Conservation (phyloP, 1,284 basidiomycete genomes). For the Cronartium quercuum region DNA sequence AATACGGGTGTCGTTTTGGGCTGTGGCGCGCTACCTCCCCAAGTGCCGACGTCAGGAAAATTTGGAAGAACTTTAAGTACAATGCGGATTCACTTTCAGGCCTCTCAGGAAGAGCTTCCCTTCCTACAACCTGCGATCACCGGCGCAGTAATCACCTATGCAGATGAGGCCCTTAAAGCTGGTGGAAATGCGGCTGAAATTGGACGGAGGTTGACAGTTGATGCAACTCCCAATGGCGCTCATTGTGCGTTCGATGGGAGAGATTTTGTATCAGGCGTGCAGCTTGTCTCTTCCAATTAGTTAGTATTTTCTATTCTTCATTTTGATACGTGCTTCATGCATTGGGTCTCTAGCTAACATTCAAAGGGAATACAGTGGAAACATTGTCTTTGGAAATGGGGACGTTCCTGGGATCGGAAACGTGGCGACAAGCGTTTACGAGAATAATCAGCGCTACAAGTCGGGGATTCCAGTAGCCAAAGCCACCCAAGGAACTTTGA, state of each 20-base stretch:
- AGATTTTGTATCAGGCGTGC: constrained; percentile 23
- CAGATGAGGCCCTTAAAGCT: neutral
- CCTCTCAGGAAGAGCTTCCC: constrained; percentile 7
- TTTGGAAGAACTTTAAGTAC: constrained; percentile 29
- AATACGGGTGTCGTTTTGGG: constrained; percentile 17
- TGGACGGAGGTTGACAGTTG: constrained; percentile 21
- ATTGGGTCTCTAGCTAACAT: neutral
- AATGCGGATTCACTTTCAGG: constrained; percentile 35
- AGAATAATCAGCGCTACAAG: constrained; percentile 23
- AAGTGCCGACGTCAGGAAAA: constrained; percentile 10
- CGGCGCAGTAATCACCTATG: constrained; percentile 14
- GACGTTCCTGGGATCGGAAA: constrained; percentile 19
- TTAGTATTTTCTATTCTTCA: neutral
- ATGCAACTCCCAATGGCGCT: constrained; percentile 11
- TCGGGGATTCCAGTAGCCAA: constrained; percentile 1
- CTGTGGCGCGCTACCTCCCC: constrained; percentile 24
- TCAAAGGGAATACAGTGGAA: neutral
- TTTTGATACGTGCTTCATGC: neutral
- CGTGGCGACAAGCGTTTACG: constrained; percentile 8
- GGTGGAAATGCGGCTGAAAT: neutral
- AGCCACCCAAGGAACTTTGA: neutral
- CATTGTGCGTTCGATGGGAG: constrained; percentile 33
- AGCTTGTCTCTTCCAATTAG: constrained; percentile 31
- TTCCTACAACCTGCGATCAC: constrained; percentile 17
- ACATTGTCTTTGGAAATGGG: constrained; percentile 16